Evolutionary conservation across 139 green algal genomes (phyloP), one percentile per base, ranked within the genome.

Genomic region (Ulvella scutata): DNA sequence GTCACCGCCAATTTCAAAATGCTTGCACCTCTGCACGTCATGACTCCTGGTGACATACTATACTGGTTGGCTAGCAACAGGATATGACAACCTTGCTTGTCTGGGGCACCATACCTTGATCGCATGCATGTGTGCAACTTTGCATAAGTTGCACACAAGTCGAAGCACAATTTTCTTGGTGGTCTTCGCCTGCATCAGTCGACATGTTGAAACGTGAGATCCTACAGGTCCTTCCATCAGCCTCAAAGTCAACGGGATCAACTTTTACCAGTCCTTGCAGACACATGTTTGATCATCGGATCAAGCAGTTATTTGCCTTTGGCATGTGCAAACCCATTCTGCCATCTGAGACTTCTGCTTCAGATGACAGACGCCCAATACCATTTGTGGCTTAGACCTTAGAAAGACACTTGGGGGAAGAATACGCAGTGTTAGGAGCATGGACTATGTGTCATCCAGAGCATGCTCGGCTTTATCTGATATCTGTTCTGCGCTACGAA

Each of bases 131-230:
- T 87, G 85, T 17, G 86, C 85, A 73, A 87, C 82, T 88, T 99
- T 99, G 95, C 95, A 99, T 51, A 86, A 82, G 74, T 87, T 79
- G 90, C 95, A 99, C 82, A 92, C 85, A 82, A 99, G 84, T 40
- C 92, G 84, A 75, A 99, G 87, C 88, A 98, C 94, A 87, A 98
- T 98, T 87, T 99, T 99, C 91, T 98, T 98, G 40, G 94, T 98
- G 83, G 94, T 98, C 92, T 99, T 99, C 26, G 93, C 93, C 90
- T 94, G 88, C 72, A 84, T n/a, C n/a, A n/a, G n/a, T n/a, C n/a
- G n/a, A n/a, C n/a, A n/a, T n/a, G n/a, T n/a, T n/a, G n/a, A n/a
- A n/a, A n/a, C n/a, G n/a, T n/a, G n/a, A n/a, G n/a, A n/a, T n/a
- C n/a, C n/a, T n/a, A n/a, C n/a, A n/a, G n/a, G n/a, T n/a, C n/a